Conservation (phyloP, 257 asterid species). For the Solanum chmielewskii region DNA sequence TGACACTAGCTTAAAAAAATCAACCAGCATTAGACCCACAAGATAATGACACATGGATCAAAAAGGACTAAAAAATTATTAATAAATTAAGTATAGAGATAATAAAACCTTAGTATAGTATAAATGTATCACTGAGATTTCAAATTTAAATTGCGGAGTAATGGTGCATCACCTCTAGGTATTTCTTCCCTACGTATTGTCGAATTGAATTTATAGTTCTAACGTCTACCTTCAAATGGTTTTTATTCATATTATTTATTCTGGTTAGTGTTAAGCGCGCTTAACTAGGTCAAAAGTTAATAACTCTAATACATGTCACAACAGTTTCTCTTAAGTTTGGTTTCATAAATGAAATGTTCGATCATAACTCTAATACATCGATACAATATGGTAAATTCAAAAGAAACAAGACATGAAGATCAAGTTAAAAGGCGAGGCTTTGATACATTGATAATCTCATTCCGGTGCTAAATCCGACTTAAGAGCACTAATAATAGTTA, state of each 20-base stretch:
- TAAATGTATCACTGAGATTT: rapidly evolving
- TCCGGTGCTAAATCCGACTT: neutral
- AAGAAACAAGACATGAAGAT: too few species aligned
- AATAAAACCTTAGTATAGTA: too few species aligned
- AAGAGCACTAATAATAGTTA: neutral
- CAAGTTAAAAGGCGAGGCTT: neutral
- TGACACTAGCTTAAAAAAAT: too few species aligned
- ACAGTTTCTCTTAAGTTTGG: too few species aligned
- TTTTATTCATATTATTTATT: too few species aligned
- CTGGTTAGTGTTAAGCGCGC: neutral
- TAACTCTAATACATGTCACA: too few species aligned
- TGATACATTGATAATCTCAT: neutral
- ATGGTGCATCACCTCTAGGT: too few species aligned
- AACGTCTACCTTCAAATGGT: neutral
- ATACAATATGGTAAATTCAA: neutral
- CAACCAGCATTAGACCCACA: rapidly evolving
- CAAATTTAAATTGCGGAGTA: too few species aligned
- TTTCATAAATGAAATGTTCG: too few species aligned
- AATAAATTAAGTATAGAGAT: rapidly evolving
- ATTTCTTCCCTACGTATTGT: neutral
- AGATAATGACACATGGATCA: rapidly evolving
- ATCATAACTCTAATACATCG: too few species aligned
- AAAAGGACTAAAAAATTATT: too few species aligned
- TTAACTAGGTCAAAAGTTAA: too few species aligned
- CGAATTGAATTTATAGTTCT: neutral